These are phyloP conservation scores for Capniomyces stellatus DNA, from an alignment of 371 early-diverging fungal species.

Conservation along the genomic window DNA sequence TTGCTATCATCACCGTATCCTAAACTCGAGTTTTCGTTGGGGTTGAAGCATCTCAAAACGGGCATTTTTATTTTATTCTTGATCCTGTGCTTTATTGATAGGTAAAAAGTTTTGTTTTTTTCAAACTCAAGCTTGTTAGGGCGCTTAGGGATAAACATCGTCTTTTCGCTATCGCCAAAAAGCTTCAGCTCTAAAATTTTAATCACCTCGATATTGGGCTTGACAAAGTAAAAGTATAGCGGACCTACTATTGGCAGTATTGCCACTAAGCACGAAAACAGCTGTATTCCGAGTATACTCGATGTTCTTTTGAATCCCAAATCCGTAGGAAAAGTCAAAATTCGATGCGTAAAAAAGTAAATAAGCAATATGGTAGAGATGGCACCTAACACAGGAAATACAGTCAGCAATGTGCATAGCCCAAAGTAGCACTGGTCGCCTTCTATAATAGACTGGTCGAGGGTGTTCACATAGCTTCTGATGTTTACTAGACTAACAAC, in stretches of 20 bases:
- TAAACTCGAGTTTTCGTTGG: background rate
- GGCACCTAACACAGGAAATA: background rate
- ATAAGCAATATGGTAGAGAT: background rate
- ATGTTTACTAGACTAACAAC: too few relatives aligned
- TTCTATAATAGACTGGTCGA: too few relatives aligned
- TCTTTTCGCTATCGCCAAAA: too few relatives aligned
- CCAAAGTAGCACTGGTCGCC: too few relatives aligned
- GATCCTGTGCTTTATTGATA: background rate
- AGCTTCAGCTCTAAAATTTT: background rate
- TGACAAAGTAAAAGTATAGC: background rate
- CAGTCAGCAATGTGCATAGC: background rate
- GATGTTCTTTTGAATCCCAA: background rate
- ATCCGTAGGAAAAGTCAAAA: background rate
- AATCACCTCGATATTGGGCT: background rate
- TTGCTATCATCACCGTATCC: too few relatives aligned
- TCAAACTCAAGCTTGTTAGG: background rate
- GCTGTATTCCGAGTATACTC: background rate
- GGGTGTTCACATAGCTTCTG: too few relatives aligned
- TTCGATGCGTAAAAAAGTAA: background rate
- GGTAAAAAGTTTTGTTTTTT: background rate
- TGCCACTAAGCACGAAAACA: background rate
- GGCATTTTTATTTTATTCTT: background rate
- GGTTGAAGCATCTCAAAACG: background rate
- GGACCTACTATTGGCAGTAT: background rate
- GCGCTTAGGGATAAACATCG: background rate